These are phyloP conservation scores for Periglandula ipomoeae DNA, from an alignment of 2,329 filamentous ascomycete genomes.

Conservation along the genomic window DNA sequence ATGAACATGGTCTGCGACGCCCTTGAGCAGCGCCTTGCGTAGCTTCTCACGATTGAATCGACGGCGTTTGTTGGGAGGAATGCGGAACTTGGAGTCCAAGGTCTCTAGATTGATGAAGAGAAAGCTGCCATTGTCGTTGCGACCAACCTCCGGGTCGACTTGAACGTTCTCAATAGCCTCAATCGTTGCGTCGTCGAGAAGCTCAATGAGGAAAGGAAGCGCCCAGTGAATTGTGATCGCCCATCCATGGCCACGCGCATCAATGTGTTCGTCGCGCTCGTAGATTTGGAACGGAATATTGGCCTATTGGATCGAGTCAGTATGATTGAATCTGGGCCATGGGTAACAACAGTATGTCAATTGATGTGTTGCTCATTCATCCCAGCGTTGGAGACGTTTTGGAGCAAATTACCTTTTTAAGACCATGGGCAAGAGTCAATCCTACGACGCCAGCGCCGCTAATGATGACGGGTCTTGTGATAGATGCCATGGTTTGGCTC, in stretches of 20 bases:
- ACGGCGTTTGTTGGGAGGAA: slow-evolving; percentile 26
- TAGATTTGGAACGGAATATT: slow-evolving; percentile 22
- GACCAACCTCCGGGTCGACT: slow-evolving; percentile 27
- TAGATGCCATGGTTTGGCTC: slow-evolving; percentile 5
- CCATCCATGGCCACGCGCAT: slow-evolving; percentile 39
- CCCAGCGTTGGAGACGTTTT: too few relatives aligned
- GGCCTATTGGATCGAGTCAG: too few relatives aligned
- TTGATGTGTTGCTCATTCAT: too few relatives aligned
- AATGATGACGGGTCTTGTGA: slow-evolving; percentile 23
- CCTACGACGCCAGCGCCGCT: slow-evolving; percentile 29
- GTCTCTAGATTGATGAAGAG: slow-evolving; percentile 31
- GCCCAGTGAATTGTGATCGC: slow-evolving; percentile 53
- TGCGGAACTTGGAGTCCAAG: slow-evolving; percentile 27
- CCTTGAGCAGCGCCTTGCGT: slow-evolving; percentile 20
- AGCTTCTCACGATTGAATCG: slow-evolving; percentile 28
- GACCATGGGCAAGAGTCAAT: slow-evolving; percentile 26
- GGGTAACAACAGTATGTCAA: too few relatives aligned
- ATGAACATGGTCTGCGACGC: slow-evolving; percentile 19
- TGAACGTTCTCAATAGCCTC: slow-evolving; percentile 17
- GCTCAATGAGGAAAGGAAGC: slow-evolving; percentile 23
- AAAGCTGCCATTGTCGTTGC: slow-evolving; percentile 28
- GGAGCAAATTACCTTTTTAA: slow-evolving; percentile 22
- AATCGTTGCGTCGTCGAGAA: slow-evolving; percentile 16
- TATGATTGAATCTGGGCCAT: too few relatives aligned
- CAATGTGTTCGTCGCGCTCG: slow-evolving; percentile 20